Evolutionary conservation across 352 stramenopile species (phyloP), one percentile per base, ranked within the genome.

Genomic region (Phytophthora fragariaefolia): DNA sequence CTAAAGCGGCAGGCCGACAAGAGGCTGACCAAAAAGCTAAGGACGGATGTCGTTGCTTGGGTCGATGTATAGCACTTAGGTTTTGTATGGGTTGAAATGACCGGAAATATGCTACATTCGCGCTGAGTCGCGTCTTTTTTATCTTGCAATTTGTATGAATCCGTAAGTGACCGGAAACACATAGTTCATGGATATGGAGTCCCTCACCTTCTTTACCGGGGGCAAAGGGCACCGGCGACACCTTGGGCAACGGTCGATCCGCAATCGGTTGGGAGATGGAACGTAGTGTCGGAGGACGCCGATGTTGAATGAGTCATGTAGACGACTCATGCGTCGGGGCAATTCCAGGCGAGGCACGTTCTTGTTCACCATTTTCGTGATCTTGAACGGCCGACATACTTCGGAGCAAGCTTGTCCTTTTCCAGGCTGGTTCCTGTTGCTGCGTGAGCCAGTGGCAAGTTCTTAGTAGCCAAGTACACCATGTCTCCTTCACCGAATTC

Each of bases 381-480:
- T 49, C 51, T 59, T n/a, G 17, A 59, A 50, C 18, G 38, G 52
- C 52, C 52, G 9, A 51, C 55, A 22, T 40, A 48, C 6, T 34
- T 47, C 30, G 45, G 10, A 20, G 43, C 43, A 4, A 54, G 20
- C 30, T 63, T 55, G 43, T 63, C 55, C 22, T 63, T 63, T 3
- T 54, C 3, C 8, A 55, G 24, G 20, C 55, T 38, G 2, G 45
- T 55, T 36, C 55, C 55, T 2, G 27, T 46, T 0, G 30, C 27
- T 40, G 55, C 55, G 30, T 55, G 43, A 20, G 18, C 28, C 20
- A 63, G 13, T n/a, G 55, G 12, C 20, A 63, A 55, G 27, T 55
- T 54, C 22, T 26, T 47, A 3, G 36, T 43, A 12, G 36, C 36
- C 15, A 43, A 43, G 15, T 43, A 43, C 36, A 43, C 28, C 28